Conservation (phyloP, 2,329 filamentous ascomycete species). For the Cladosporium oxysporum region DNA sequence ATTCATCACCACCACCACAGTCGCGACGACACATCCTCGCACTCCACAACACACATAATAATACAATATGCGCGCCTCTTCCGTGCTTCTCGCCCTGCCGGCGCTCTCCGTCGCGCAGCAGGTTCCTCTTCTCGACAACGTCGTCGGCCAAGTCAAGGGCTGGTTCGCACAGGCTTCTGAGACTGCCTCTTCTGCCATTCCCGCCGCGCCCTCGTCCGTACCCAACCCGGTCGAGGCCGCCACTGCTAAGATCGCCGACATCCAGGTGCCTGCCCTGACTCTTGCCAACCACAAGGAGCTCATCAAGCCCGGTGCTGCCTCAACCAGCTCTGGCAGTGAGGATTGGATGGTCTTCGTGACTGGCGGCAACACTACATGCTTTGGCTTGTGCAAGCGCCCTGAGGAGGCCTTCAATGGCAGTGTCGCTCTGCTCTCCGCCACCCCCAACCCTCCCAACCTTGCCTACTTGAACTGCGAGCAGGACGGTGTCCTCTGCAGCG, state of each 20-base stretch:
- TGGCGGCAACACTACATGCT: conserved; percentile 78
- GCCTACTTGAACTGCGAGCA: conserved; percentile 73
- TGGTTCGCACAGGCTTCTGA: conserved; percentile 58
- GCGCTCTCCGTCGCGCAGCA: conserved; percentile 57
- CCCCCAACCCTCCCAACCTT: conserved; percentile 65
- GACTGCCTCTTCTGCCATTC: conserved; percentile 57
- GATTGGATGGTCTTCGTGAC: conserved; percentile 77
- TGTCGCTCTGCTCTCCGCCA: conserved; percentile 56
- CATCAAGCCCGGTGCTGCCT: conserved; percentile 62
- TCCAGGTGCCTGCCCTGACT: conserved; percentile 60
- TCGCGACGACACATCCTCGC: conserved; percentile 8
- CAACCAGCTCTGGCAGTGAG: conserved; percentile 60
- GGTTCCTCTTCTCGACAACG: conserved; percentile 62
- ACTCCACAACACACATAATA: conserved; percentile 3
- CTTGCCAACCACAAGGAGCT: conserved; percentile 71
- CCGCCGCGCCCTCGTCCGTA: conserved; percentile 40
- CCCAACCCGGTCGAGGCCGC: conserved; percentile 51
- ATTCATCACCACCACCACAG: conserved; percentile 1
- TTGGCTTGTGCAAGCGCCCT: conserved; percentile 64
- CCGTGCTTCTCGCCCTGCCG: conserved; percentile 55
- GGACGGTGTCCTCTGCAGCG: conserved; percentile 73
- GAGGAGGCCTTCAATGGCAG: conserved; percentile 61
- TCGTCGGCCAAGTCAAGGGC: conserved; percentile 61
- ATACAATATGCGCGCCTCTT: conserved; percentile 54
- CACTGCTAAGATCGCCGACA: conserved; percentile 51